Evolutionary conservation across 202 grass and related monocot genomes (phyloP), one percentile per base, ranked within the genome.

Genomic region (Panicum hallii): DNA sequence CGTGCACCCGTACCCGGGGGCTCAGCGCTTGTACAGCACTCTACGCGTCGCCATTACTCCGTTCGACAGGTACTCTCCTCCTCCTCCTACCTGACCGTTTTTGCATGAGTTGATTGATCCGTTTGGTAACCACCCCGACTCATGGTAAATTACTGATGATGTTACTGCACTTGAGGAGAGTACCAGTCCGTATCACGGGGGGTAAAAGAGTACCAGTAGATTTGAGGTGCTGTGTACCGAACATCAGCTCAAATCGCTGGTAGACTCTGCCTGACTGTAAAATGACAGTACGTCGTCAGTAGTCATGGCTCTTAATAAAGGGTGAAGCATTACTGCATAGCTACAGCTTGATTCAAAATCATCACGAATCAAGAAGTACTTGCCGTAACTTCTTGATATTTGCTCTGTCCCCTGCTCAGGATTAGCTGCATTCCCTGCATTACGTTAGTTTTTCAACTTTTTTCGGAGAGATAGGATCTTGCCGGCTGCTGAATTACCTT

Each of bases 251-350:
- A 79, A 79, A 56, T 68, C 32, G 84, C n/a, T 74, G 58, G 77
- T 66, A 87, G 38, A 57, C 77, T 80, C 36, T 40, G 65, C 12
- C 61, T 19, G 48, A 58, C 47, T 19, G 70, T 68, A 74, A 79
- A 73, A 65, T 8, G 77, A 1, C 16, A 66, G 75, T 41, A 69
- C 28, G 63, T n/a, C 52, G 12, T 77, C n/a, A 7, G 20, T 61
- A 45, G n/a, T 68, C 40, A 68, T 47, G 44, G 53, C 7, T 50
- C 16, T 54, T 56, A 44, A 44, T 56, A 44, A 44, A 30, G 55
- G 8, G 40, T 44, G 10, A 4, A 26, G n/a, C 20, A 41, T 36
- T 65, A 14, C 15, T 4, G 6, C 4, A 11, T 52, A 49, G 7
- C 45, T 34, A 5, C 9, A 5, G 32, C 14, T 72, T 19, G 14